A percentile compares a stretch with the other conserved stretches of the same genome.
phyloP scores from a whole-genome alignment of 1,139 yeast genomes.

The Saccharomyces pastorianus region DNA sequence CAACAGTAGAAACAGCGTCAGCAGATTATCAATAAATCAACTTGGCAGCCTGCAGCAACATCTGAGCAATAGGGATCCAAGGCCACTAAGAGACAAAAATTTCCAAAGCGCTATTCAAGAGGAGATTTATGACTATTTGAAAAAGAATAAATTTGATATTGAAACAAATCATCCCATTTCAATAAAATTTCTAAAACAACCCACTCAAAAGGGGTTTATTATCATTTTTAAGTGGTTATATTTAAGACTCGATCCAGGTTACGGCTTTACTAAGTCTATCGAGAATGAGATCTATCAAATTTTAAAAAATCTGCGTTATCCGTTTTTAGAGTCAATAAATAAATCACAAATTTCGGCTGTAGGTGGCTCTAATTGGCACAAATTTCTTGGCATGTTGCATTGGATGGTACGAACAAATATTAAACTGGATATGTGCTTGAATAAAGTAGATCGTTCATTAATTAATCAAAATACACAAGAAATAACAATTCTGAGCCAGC shows the following conservation, averaged over 20 bases:
- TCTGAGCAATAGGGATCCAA: slow-evolving; percentile 42
- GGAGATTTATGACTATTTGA: slow-evolving; percentile 58
- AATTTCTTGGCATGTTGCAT: slow-evolving; percentile 69
- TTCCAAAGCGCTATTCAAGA: slow-evolving; percentile 60
- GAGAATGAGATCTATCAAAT: slow-evolving; percentile 71
- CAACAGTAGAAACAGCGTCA: neutral
- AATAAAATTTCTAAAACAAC: slow-evolving; percentile 57
- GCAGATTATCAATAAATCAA: slow-evolving; percentile 1
- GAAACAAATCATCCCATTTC: slow-evolving; percentile 68
- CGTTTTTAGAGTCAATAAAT: slow-evolving; percentile 71
- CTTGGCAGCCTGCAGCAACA: slow-evolving; percentile 6
- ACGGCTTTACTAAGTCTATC: slow-evolving; percentile 56
- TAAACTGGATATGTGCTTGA: slow-evolving; percentile 37
- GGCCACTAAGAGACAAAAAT: slow-evolving; percentile 69
- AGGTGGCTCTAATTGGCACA: slow-evolving; percentile 87
- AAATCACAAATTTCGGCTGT: slow-evolving; percentile 85
- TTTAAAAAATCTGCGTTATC: slow-evolving; percentile 61
- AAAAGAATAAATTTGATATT: slow-evolving; percentile 56
- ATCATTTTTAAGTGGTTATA: slow-evolving; percentile 74
- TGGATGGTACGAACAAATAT: slow-evolving; percentile 63
- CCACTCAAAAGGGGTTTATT: slow-evolving; percentile 83
- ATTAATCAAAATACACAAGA: slow-evolving; percentile 28
- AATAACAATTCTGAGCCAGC: slow-evolving; percentile 34
- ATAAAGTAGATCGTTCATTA: slow-evolving; percentile 19
- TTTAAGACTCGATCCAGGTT: slow-evolving; percentile 69